Base-by-base conservation (phyloP, 805 yeast genomes). In the Ogataea pini region DNA sequence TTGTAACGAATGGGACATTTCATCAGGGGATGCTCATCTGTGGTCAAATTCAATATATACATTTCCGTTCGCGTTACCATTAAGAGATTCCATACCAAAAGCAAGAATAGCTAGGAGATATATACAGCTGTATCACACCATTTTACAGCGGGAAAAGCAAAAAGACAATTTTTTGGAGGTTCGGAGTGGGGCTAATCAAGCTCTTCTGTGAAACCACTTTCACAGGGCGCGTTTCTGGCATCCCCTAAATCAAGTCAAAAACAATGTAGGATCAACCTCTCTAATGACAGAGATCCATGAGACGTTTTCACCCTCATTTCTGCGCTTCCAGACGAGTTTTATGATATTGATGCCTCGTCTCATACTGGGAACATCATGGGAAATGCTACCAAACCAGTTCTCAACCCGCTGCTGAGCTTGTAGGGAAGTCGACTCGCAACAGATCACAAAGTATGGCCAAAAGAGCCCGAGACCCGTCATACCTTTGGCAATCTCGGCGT, bases 381-480 rank as follows among this genome's bases (percentile, higher is more conserved):
- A 9, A 8, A 34, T 34, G 24, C 37, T 34, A 7, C 6, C 37
- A 20, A 34, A 34, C 42, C 32, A 39, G 24, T 27, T 27, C 10
- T 27, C 17, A 2, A 39, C 24, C 20, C 42, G 16, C 9, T 18
- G 22, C 17, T 39, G 42, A 8, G 28, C 33, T 19, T 27, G 20
- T 7, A 13, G 6, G 9, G 42, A 27, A 4, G 42, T 39, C 9
- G 42, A 33, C 33, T 39, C 42, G 28, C 42, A 39, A 14, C 32
- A 39, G 24, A 39, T 39, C 16, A 27, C 33, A 17, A 39, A 39
- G 33, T 39, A 27, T 4, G 42, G 42, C 42, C 42, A 39, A 13
- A 27, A 39, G 14, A 39, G 25, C 2, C 42, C 42, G 5, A 39
- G 24, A 9, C 42, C 42, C 7, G 28, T 28, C 20, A 9, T 12